A percentile compares a stretch with the other conserved stretches of the same genome.
Conservation (phyloP, 2,329 filamentous ascomycete species). For the Gyromitra esculenta region DNA sequence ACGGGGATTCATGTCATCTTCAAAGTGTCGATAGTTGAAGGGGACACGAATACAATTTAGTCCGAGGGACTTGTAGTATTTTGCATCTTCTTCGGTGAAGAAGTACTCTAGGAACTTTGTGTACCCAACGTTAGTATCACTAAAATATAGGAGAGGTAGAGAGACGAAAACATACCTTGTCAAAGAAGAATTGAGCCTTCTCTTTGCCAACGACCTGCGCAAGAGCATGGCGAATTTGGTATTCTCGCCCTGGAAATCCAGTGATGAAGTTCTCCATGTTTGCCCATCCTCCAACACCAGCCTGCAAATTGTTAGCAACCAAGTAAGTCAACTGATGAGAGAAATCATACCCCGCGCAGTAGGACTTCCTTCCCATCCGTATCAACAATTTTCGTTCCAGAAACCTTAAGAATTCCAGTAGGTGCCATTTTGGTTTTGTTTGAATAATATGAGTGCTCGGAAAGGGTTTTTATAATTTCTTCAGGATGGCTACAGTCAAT, state of each 20-base stretch:
- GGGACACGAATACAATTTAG: slow-evolving; percentile 70
- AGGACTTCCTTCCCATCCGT: slow-evolving; percentile 63
- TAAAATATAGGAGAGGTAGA: background rate
- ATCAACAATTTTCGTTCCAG: slow-evolving; percentile 64
- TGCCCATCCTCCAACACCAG: slow-evolving; percentile 59
- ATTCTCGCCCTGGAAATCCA: slow-evolving; percentile 70
- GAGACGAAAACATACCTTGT: slow-evolving; percentile 61
- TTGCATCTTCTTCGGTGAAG: slow-evolving; percentile 69
- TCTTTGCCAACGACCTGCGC: slow-evolving; percentile 66
- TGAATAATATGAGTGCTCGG: slow-evolving; percentile 16
- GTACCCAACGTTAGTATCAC: background rate
- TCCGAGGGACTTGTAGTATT: slow-evolving; percentile 67
- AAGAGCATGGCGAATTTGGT: slow-evolving; percentile 67
- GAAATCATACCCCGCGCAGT: slow-evolving; percentile 61
- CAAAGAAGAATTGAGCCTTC: slow-evolving; percentile 70
- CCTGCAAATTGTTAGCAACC: slow-evolving; percentile 48
- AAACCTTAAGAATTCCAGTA: slow-evolving; percentile 61
- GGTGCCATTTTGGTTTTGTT: slow-evolving; percentile 51
- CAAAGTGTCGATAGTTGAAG: slow-evolving; percentile 70
- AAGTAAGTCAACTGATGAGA: slow-evolving; percentile 40
- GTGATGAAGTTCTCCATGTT: slow-evolving; percentile 72
- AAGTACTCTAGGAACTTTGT: slow-evolving; percentile 65
- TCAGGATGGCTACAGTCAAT: background rate
- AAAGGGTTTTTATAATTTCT: background rate
- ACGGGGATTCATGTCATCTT: slow-evolving; percentile 66